These are phyloP conservation scores for Paraleonurus japonicus DNA, from an alignment of 257 asterid genomes.

Conservation along the genomic window DNA sequence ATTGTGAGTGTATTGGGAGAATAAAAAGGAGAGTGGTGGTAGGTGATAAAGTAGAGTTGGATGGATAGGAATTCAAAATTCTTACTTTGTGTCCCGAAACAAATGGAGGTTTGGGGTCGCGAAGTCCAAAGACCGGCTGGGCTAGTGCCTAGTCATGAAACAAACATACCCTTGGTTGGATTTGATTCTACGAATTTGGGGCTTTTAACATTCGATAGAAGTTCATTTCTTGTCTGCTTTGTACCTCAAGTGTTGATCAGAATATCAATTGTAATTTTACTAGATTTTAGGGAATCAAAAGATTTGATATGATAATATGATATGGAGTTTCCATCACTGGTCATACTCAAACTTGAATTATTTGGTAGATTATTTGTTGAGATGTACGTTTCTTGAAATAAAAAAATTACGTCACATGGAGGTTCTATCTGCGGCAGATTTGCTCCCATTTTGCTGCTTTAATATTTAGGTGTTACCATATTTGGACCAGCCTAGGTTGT, in stretches of 20 bases:
- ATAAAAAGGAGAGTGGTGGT: no score
- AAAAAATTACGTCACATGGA: neutral
- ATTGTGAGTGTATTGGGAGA: no score
- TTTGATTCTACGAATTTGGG: neutral
- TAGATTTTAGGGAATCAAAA: neutral
- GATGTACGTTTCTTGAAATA: slow-evolving; percentile 2
- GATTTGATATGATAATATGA: neutral
- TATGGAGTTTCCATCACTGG: neutral
- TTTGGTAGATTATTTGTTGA: neutral
- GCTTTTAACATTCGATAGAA: slow-evolving; percentile 8
- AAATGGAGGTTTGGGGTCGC: no score
- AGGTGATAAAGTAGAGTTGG: no score
- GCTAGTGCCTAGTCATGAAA: no score
- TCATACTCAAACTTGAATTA: neutral
- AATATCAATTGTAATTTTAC: neutral
- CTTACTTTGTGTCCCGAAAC: no score
- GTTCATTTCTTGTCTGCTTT: slow-evolving; percentile 9
- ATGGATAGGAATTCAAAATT: no score
- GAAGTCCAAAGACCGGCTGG: no score
- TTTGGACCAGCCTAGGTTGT: neutral
- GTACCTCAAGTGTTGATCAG: neutral
- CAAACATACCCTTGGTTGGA: neutral
- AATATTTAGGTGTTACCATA: slow-evolving; percentile 1
- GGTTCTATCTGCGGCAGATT: neutral
- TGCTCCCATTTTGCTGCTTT: neutral